phyloP scores from a whole-genome alignment of 768 basidiomycete species.

The Collybia sp. region DNA sequence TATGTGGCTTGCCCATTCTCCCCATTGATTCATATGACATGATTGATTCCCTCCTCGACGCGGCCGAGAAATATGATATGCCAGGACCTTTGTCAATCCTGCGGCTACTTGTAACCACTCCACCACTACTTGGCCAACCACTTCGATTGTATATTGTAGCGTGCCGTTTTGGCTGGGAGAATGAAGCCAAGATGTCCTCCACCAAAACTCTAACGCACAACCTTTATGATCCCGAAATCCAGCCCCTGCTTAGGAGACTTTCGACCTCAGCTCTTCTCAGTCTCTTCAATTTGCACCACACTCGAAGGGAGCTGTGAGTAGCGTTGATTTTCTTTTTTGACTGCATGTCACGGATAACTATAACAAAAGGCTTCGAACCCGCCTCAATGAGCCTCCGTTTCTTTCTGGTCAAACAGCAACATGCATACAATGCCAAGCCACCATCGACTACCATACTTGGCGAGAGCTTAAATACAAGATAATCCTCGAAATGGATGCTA shows the following conservation, averaged over 20 bases:
- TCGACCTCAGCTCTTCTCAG: constrained; percentile 47
- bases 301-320: constrained; percentile 39
- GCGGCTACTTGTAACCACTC: constrained; percentile 52
- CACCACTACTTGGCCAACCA: constrained; percentile 42
- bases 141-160: constrained; percentile 51
- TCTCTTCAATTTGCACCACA: constrained; percentile 50
- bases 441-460: constrained; percentile 58
- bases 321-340: background rate
- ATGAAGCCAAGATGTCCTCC: constrained; percentile 51
- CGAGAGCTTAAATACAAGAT: constrained; percentile 58
- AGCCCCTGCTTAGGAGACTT: constrained; percentile 40
- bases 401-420: constrained; percentile 37
- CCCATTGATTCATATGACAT: constrained; percentile 44
- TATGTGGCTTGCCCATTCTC: constrained; percentile 52
- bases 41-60: constrained; percentile 54
- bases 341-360: background rate
- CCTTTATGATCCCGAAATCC: constrained; percentile 41
- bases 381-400: constrained; percentile 55
- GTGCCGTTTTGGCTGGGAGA: constrained; percentile 54
- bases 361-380: constrained; percentile 30
- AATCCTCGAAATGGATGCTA: constrained; percentile 50
- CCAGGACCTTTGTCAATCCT: constrained; percentile 57
- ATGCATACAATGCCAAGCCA: constrained; percentile 47
- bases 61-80: constrained; percentile 71
- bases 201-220: constrained; percentile 49